Base-by-base conservation (phyloP, 1,139 yeast species). In the Geotrichum restrictum region DNA sequence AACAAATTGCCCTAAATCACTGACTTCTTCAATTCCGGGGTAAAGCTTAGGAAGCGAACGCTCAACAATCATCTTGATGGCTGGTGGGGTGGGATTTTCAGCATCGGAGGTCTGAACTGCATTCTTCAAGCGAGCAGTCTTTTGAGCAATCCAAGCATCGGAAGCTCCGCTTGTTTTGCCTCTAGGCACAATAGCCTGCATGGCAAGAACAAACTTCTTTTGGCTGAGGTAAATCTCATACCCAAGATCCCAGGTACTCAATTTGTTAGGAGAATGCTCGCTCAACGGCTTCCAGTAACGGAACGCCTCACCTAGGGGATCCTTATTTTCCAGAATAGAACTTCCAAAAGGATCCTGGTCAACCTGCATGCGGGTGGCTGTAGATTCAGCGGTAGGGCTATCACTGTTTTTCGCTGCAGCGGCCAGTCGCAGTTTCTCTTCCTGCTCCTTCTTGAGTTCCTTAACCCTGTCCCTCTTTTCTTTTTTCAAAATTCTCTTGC, bases 261-360 rank as follows among this genome's bases (percentile, higher is more conserved):
- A 62, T 14, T 59, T 57, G 3, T 69, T 69, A 13, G 66, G 62
- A 5, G 63, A 68, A 58, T 72, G 72, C 40, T 60, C 59, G 16
- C 59, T 56, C 51, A 74, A 66, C 8, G 69, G 68, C 47, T 66
- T 63, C 68, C 73, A 75, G 53, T 70, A 70, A 39, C 63, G 63
- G 44, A 62, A 64, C 5, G 73, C 72, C 10, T 66, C 71, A 11
- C 67, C 70, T 11, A 78, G 58, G 24, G 80, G 79, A n/a, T 66
- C 67, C 34, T 63, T 61, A 5, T 72, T 64, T 22, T 62, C 64
- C 40, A 71, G 59, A 36, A 74, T 59, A 37, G 62, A 63, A 46
- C 69, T 68, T 11, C 81, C 82, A 56, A 72, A 68, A 11, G 75
- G 72, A 60, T 78, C 82, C 3, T 60, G 56, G 57, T 79, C 82